Percentiles rank a stretch among this genome's conserved stretches.
Conservation (phyloP, 2,329 filamentous ascomycete genomes). For the Trichoderma brevicompactum region DNA sequence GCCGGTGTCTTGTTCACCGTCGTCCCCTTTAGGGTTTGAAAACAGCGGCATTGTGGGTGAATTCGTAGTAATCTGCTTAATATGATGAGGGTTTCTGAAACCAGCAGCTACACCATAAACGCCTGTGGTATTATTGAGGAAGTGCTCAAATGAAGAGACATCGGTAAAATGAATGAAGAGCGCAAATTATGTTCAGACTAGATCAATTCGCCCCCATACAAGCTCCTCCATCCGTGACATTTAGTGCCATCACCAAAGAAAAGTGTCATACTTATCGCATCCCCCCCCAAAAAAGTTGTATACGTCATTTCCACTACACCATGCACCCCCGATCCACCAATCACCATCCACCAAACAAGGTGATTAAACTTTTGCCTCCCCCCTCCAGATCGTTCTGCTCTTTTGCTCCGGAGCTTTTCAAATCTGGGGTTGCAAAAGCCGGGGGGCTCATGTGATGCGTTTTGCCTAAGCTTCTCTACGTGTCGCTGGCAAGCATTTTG, state of each 20-base stretch:
- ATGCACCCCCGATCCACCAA: constrained; percentile 19
- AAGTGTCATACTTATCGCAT: constrained; percentile 7
- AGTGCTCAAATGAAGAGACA: neutral
- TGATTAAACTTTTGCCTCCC: neutral
- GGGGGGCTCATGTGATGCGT: constrained; percentile 11
- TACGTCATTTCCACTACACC: constrained; percentile 24
- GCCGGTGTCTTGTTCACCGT: constrained; percentile 31
- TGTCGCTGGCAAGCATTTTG: neutral
- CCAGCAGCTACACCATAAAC: constrained; percentile 2
- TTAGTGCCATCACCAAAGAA: constrained; percentile 20
- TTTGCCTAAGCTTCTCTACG: neutral
- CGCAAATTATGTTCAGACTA: neutral
- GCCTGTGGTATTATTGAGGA: neutral
- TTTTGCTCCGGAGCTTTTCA: constrained; percentile 15
- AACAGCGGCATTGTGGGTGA: constrained; percentile 43
- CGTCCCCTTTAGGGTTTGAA: constrained; percentile 36
- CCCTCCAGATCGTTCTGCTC: neutral
- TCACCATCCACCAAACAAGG: neutral
- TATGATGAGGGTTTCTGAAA: neutral
- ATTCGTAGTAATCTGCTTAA: neutral
- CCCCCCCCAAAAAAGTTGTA: constrained; percentile 8
- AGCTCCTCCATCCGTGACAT: neutral
- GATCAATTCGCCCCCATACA: constrained; percentile 8
- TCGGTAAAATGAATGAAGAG: too few relatives aligned
- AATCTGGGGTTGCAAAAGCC: neutral